Conservation (phyloP, 805 yeast genomes). For the Torulaspora delbrueckii region DNA sequence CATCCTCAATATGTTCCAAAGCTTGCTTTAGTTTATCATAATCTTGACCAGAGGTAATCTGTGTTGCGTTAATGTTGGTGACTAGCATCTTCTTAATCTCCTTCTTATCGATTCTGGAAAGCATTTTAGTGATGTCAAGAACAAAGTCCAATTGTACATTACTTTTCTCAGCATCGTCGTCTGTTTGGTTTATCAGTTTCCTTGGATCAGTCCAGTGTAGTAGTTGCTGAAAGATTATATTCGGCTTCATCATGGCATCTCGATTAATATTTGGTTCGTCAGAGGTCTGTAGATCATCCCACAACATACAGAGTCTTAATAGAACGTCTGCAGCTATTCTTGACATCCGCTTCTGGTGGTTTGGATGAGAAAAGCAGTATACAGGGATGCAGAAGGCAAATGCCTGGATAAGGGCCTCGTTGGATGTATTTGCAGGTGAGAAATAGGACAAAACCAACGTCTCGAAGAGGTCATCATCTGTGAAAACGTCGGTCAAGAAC, state of each 20-base stretch:
- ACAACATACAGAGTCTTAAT: slow-evolving; percentile 47
- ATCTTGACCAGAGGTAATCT: slow-evolving; percentile 36
- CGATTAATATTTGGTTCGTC: slow-evolving; percentile 27
- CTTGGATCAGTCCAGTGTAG: slow-evolving; percentile 82
- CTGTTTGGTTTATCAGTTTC: slow-evolving; percentile 48
- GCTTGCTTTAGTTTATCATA: slow-evolving; percentile 27
- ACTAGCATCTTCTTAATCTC: slow-evolving; percentile 53
- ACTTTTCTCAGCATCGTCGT: slow-evolving; percentile 40
- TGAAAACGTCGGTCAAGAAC: slow-evolving; percentile 68
- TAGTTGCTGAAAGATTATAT: slow-evolving; percentile 61
- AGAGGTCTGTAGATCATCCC: slow-evolving; percentile 37
- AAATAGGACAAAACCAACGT: slow-evolving; percentile 69
- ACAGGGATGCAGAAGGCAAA: slow-evolving; percentile 86
- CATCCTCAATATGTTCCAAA: slow-evolving; percentile 26
- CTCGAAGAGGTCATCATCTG: slow-evolving; percentile 66
- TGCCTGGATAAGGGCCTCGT: slow-evolving; percentile 68
- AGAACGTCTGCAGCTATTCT: slow-evolving; percentile 63
- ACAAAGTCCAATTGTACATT: slow-evolving; percentile 54
- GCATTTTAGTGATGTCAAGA: slow-evolving; percentile 47
- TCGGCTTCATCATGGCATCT: slow-evolving; percentile 39
- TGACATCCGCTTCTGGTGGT: slow-evolving; percentile 64
- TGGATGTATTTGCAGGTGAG: slow-evolving; percentile 57
- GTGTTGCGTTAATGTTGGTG: slow-evolving; percentile 46
- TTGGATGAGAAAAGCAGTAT: slow-evolving; percentile 68
- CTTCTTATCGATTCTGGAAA: slow-evolving; percentile 45